These are phyloP conservation scores for Microdochium bolleyi DNA, from an alignment of 2,329 filamentous ascomycete genomes.

Conservation along the genomic window DNA sequence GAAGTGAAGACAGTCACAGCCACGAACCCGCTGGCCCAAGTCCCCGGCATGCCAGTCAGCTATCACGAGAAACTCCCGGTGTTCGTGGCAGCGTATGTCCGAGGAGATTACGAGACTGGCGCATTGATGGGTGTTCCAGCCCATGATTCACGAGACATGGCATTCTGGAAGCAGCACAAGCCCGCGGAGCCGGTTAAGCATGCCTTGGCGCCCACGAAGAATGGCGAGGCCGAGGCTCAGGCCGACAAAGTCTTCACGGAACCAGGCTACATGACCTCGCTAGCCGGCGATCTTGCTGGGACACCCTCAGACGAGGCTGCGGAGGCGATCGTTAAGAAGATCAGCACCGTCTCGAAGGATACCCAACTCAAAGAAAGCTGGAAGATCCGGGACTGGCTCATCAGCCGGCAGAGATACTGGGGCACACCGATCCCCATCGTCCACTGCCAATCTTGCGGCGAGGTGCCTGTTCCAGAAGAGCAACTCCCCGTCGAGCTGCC, in stretches of 20 bases:
- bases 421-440: conserved; percentile 84
- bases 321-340: conserved; percentile 50
- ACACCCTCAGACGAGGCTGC: conserved; percentile 56
- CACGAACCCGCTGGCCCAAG: conserved; percentile 56
- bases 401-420: conserved; percentile 91
- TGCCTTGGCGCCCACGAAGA: conserved; percentile 49
- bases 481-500: conserved; percentile 74
- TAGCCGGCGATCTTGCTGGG: conserved; percentile 58
- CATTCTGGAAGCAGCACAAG: conserved; percentile 71
- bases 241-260: conserved; percentile 50
- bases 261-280: conserved; percentile 59
- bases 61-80: conserved; percentile 57
- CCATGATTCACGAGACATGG: conserved; percentile 70
- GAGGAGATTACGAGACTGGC: conserved; percentile 78
- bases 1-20: conserved; percentile 53
- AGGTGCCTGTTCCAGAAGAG: conserved; percentile 68
- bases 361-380: conserved; percentile 47
- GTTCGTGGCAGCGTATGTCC: conserved; percentile 77
- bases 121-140: conserved; percentile 90
- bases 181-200: conserved; percentile 50
- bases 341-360: conserved; percentile 11
- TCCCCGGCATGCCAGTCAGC: conserved; percentile 38
- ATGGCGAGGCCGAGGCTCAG: conserved; percentile 34
- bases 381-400: conserved; percentile 81
- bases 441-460: conserved; percentile 69